phyloP scores from a whole-genome alignment of 352 stramenopile genomes.

The Phytophthora palmivora region DNA sequence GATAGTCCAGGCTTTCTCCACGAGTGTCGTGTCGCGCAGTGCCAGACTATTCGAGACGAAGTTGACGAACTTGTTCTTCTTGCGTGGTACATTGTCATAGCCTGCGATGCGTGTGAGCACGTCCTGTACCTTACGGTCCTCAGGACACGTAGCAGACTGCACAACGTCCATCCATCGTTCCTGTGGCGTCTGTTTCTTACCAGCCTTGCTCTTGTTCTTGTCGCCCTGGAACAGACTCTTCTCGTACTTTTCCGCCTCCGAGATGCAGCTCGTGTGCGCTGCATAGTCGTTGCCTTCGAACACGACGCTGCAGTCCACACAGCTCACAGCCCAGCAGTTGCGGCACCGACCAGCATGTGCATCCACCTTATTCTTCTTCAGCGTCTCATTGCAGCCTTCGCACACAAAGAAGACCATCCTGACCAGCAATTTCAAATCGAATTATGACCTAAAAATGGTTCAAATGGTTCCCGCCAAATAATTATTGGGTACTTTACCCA shows the following conservation, averaged over 20 bases:
- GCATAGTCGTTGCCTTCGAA: conserved; percentile 92
- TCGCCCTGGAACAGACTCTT: conserved; percentile 85
- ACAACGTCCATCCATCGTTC: conserved; percentile 89
- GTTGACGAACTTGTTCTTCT: conserved; percentile 95
- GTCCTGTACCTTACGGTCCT: conserved; percentile 66
- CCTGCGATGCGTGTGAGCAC: conserved; percentile 78
- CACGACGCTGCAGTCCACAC: conserved; percentile 93
- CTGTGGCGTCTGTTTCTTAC: conserved; percentile 87
- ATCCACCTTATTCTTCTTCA: conserved; percentile 96
- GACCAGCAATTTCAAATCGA: background rate
- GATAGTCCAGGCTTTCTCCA: conserved; percentile 77
- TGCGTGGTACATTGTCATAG: conserved; percentile 93
- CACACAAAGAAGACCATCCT: conserved; percentile 90
- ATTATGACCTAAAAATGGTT: no score
- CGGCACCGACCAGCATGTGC: conserved; percentile 82
- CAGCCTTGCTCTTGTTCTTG: conserved; percentile 52
- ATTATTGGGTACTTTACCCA: background rate
- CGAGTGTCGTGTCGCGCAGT: conserved; percentile 47
- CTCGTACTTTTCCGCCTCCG: conserved; percentile 95
- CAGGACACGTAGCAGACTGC: conserved; percentile 47
- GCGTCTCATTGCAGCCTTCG: conserved; percentile 90
- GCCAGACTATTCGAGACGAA: conserved; percentile 90
- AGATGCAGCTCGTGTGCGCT: conserved; percentile 92
- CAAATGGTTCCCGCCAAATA: conserved; percentile 15
- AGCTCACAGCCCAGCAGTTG: conserved; percentile 93